Evolutionary conservation across 164 flowering plant genomes (phyloP), one percentile per base, ranked within the genome.

Genomic region (Aristolochia californica): DNA sequence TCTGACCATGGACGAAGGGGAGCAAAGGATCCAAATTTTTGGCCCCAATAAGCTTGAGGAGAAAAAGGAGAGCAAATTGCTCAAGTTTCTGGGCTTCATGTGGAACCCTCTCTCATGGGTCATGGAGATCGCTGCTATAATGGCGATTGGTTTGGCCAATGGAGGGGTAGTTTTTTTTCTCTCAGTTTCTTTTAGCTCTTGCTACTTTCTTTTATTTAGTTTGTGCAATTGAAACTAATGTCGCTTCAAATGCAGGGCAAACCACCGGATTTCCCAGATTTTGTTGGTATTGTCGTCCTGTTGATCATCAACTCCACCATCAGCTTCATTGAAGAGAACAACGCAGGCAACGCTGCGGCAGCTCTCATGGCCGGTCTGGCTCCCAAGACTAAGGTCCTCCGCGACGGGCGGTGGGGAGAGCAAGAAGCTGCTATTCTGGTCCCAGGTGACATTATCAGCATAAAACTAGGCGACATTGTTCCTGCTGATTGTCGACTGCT

Each of bases 21-120:
- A 60, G 50, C 61, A 64, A 43, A 60, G 68, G 54, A 55, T 69
- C 43, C 58, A 60, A 23, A 64, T 69, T 34, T 69, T 69, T 18
- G 72, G 72, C 58, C 72, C 72, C 53, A 69, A 69, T 57, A 69
- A 69, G 65, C 38, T 69, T 15, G 72, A 69, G 53, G 72, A 69
- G 68, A 63, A 69, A 20, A 69, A 64, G 67, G 71, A 68, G 22
- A 55, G 67, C 67, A 68, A 68, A 23, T 10, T 68, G 13, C 67
- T 68, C 57, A 68, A 68, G 67, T 68, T 68, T 53, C 55, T 68
- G 60, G 71, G 71, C 16, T 68, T 68, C 48, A 68, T 68, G 71
- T 68, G 71, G 71, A 68, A 68, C 56, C 71, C 71, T 54, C 62
- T 68, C 48, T 68, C 71, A 26, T 68, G 71, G 71, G 71, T 68